These are phyloP conservation scores for Pisolithus microcarpus DNA, from an alignment of 768 basidiomycete genomes.

Conservation along the genomic window DNA sequence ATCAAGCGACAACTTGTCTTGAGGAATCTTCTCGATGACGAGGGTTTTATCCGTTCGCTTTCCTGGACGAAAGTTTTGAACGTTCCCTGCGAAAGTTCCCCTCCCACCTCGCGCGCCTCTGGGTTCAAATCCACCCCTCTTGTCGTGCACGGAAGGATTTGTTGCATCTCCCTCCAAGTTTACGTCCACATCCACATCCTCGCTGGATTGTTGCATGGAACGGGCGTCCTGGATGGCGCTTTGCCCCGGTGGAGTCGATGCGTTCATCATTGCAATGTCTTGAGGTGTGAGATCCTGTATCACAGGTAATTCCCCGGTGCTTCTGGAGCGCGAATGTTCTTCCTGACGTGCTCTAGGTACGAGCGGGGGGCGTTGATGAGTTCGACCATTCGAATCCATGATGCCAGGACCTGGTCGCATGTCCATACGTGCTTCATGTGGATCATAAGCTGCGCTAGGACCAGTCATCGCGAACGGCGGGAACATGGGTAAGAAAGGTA, in stretches of 20 bases:
- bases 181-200: slow-evolving; percentile 26
- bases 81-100: slow-evolving; percentile 60
- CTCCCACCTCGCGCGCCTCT: slow-evolving; percentile 42
- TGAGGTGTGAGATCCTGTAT: slow-evolving; percentile 77
- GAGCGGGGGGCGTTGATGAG: slow-evolving; percentile 48
- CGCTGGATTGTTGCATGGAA: slow-evolving; percentile 5
- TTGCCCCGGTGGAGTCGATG: slow-evolving; percentile 20
- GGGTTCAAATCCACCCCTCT: slow-evolving; percentile 26
- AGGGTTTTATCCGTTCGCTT: slow-evolving; percentile 71
- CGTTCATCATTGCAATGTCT: slow-evolving; percentile 25
- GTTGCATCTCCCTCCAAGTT: slow-evolving; percentile 14
- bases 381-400: slow-evolving; percentile 25
- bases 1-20: slow-evolving; percentile 70
- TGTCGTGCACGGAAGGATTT: slow-evolving; percentile 11
- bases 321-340: slow-evolving; percentile 37
- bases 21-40: slow-evolving; percentile 91
- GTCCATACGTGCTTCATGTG: slow-evolving; percentile 74
- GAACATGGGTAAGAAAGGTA: slow-evolving; percentile 73
- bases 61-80: slow-evolving; percentile 59
- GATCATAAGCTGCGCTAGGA: slow-evolving; percentile 57
- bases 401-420: slow-evolving; percentile 49
- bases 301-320: slow-evolving; percentile 71
- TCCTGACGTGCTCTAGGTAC: slow-evolving; percentile 51
- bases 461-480: slow-evolving; percentile 47
- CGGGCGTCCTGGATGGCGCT: slow-evolving; percentile 2